Conservation (phyloP, 441 rosid genomes). For the Pelargonium fulgidum region DNA sequence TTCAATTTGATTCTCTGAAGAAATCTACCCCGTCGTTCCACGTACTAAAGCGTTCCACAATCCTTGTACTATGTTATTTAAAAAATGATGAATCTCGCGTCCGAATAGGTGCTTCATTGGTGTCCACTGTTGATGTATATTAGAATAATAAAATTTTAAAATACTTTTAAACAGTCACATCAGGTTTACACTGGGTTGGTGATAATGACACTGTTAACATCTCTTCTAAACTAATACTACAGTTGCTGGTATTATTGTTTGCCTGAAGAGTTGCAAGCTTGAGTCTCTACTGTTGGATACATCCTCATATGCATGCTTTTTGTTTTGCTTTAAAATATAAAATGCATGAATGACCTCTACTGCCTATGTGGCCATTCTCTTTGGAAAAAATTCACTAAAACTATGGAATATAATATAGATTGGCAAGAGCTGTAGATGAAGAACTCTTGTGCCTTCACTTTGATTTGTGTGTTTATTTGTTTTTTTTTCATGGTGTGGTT, state of each 20-base stretch:
- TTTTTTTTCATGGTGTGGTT: constrained; percentile 32
- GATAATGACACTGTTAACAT: neutral
- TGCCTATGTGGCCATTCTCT: neutral
- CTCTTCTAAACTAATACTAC: neutral
- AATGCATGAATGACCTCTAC: neutral
- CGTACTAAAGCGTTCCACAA: too few species aligned
- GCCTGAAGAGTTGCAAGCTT: neutral
- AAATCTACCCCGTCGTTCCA: too few species aligned
- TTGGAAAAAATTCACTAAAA: neutral
- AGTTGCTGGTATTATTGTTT: neutral
- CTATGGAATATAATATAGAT: neutral
- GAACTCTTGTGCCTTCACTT: constrained; percentile 3
- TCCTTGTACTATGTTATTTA: too few species aligned
- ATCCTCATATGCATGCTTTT: neutral
- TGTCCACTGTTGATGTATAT: too few species aligned
- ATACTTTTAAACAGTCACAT: neutral
- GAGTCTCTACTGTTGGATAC: neutral
- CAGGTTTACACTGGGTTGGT: neutral
- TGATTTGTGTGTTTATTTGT: constrained; percentile 10
- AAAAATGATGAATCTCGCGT: too few species aligned
- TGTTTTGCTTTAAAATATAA: constrained; percentile 2
- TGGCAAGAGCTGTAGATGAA: constrained; percentile 5
- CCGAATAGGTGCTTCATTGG: too few species aligned
- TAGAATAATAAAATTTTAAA: neutral
- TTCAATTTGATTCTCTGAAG: too few species aligned